phyloP scores from a whole-genome alignment of 116 monocot species.

The Iris pallida region DNA sequence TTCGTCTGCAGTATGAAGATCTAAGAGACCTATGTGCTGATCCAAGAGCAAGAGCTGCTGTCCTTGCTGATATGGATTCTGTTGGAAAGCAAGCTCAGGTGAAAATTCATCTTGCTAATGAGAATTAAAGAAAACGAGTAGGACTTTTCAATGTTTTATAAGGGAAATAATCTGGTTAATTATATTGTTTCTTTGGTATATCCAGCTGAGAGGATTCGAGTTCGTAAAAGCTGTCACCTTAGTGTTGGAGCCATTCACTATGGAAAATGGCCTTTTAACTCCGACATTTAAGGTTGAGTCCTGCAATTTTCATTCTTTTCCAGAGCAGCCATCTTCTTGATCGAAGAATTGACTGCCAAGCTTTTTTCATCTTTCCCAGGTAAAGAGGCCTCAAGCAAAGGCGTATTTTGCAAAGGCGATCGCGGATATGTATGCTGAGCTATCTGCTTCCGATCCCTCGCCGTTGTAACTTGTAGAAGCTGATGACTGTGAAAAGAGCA shows the following conservation, averaged over 20 bases:
- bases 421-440: slow-evolving; percentile 68
- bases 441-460: slow-evolving; percentile 39
- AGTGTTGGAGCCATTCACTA: slow-evolving; percentile 74
- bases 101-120: background rate
- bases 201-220: slow-evolving; percentile 94
- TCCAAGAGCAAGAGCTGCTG: slow-evolving; percentile 67
- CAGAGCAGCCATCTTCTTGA: background rate
- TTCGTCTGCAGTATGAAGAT: slow-evolving; percentile 56
- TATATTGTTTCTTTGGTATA: background rate
- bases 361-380: slow-evolving; percentile 31
- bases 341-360: background rate
- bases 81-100: slow-evolving; percentile 91
- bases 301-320: background rate
- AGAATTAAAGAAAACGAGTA: too few species aligned
- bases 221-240: slow-evolving; percentile 84
- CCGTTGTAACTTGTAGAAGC: slow-evolving; percentile 5
- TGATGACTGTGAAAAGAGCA: too few species aligned
- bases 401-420: slow-evolving; percentile 71
- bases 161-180: background rate
- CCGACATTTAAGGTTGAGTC: slow-evolving; percentile 89
- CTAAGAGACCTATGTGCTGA: slow-evolving; percentile 62
- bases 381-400: slow-evolving; percentile 96
- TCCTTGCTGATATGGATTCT: slow-evolving; percentile 84
- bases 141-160: background rate
- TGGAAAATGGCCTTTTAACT: slow-evolving; percentile 91